Evolutionary conservation across 495 filamentous ascomycete genomes (phyloP).

Genomic region (Peziza echinospora): DNA sequence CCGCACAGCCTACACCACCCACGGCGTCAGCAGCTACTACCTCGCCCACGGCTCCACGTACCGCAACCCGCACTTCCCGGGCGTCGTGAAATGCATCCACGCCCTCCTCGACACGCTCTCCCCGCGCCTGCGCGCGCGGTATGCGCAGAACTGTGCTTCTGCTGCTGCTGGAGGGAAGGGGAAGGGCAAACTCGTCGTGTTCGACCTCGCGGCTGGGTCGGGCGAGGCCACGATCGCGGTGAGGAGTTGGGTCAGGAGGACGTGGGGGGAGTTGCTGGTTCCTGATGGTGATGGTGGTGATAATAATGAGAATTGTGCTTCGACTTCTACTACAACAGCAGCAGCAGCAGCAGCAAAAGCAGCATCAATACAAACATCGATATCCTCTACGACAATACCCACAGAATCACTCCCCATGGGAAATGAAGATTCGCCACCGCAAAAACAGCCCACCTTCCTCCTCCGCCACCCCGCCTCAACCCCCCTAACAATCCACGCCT

Average conservation of each 20-base stretch:
- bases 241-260: slow-evolving; percentile 3
- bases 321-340: neutral
- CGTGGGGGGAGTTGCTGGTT: neutral
- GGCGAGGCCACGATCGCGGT: slow-evolving; percentile 12
- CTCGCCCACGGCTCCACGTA: slow-evolving; percentile 8
- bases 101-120: slow-evolving; percentile 8
- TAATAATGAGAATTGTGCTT: neutral
- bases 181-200: slow-evolving; percentile 1
- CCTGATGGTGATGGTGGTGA: neutral
- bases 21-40: slow-evolving; percentile 17
- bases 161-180: neutral
- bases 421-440: too few species aligned
- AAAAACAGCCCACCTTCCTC: neutral
- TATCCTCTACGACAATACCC: neutral
- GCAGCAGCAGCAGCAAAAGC: neutral
- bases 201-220: slow-evolving; percentile 11
- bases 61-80: slow-evolving; percentile 14
- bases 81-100: slow-evolving; percentile 13
- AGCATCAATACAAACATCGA: neutral
- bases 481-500: too few species aligned
- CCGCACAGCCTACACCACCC: slow-evolving; percentile 11
- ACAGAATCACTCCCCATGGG: neutral
- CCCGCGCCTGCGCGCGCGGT: neutral
- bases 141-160: slow-evolving; percentile 1
- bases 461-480: neutral